Evolutionary conservation across 202 grass and related monocot genomes (phyloP).

Genomic region (Eragrostis tef): DNA sequence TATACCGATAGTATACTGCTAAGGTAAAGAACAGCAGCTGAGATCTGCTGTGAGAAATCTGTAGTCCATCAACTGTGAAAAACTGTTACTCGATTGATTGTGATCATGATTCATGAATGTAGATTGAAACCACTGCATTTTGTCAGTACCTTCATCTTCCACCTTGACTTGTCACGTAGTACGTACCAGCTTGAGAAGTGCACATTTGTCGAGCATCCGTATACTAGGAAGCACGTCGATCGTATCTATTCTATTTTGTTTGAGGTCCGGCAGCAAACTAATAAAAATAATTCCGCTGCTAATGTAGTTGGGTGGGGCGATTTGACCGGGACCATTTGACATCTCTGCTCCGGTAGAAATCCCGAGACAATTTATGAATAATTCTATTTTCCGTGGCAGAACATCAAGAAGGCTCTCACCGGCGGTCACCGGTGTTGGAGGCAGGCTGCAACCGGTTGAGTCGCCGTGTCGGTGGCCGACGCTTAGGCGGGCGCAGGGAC

Average conservation of each 20-base stretch:
- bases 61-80: background rate
- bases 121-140: background rate
- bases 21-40: background rate
- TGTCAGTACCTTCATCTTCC: conserved; percentile 2
- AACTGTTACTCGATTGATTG: background rate
- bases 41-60: background rate
- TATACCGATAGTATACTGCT: background rate
- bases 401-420: background rate
- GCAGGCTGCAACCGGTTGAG: conserved; percentile 43
- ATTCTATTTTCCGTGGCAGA: background rate
- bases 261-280: background rate
- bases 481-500: conserved; percentile 25
- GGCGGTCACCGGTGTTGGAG: conserved; percentile 1
- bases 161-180: conserved; percentile 4
- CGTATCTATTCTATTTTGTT: background rate
- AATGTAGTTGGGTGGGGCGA: conserved; percentile 16
- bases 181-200: background rate
- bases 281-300: conserved; percentile 3
- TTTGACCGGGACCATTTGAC: conserved; percentile 57
- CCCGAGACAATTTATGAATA: conserved; percentile 13
- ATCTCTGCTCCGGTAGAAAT: conserved; percentile 39
- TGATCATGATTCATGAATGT: background rate
- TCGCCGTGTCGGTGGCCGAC: conserved; percentile 67
- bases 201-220: background rate
- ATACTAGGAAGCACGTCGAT: conserved; percentile 15